phyloP scores from a whole-genome alignment of 2,329 filamentous ascomycete species.

The Grosmannia serpens region DNA sequence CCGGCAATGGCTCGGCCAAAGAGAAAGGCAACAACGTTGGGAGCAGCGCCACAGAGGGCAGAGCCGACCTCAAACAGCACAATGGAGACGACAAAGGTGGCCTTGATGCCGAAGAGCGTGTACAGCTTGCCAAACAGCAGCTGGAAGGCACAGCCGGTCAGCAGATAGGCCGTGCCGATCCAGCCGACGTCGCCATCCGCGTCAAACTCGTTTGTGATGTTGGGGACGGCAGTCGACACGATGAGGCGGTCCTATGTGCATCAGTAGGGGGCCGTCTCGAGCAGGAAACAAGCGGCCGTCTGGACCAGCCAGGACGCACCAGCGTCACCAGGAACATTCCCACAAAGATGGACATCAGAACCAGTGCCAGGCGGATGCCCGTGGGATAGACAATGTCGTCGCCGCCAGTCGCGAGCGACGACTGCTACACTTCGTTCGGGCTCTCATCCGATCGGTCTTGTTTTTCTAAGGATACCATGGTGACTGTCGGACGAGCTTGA shows the following conservation, averaged over 20 bases:
- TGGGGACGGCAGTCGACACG: neutral
- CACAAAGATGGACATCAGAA: conserved; percentile 1
- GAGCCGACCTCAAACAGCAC: conserved; percentile 44
- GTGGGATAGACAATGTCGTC: conserved; percentile 4
- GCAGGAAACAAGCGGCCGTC: neutral
- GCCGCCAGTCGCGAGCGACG: too few relatives aligned
- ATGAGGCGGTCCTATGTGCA: neutral
- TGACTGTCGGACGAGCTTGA: too few relatives aligned
- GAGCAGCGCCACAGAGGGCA: conserved; percentile 37
- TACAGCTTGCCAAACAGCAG: neutral
- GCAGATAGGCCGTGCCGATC: conserved; percentile 12
- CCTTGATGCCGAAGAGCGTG: conserved; percentile 13
- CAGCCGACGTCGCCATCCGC: conserved; percentile 12
- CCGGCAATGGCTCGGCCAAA: conserved; percentile 43
- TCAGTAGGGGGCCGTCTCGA: too few relatives aligned
- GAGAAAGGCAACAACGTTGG: conserved; percentile 39
- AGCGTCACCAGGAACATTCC: neutral
- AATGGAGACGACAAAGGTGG: conserved; percentile 29
- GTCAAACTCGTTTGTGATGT: conserved; percentile 13
- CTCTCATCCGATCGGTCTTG: too few relatives aligned
- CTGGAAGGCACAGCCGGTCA: conserved; percentile 5
- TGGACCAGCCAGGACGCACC: neutral
- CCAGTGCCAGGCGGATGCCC: neutral
- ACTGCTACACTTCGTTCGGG: too few relatives aligned
- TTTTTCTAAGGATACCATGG: too few relatives aligned